Base-by-base conservation (phyloP, 176 grass and related monocot genomes). In the Lolium rigidum region DNA sequence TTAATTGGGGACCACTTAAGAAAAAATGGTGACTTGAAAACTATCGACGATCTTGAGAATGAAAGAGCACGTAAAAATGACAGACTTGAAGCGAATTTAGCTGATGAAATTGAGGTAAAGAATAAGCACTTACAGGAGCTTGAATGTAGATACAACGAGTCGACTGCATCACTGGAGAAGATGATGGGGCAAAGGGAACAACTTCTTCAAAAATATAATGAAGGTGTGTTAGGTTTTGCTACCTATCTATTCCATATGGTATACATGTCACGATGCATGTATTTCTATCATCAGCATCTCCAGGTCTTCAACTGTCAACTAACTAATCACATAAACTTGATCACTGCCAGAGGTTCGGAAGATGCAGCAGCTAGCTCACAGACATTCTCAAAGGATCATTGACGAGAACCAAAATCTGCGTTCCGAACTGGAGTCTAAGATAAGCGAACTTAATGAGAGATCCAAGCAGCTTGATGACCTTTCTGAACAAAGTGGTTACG, bases 121-220 rank as follows among this genome's bases (percentile, higher is more conserved):
- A 76, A 52, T 28, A 76, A 76, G 72, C 25, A 76, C 25, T 31
- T 76, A 52, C 14, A 76, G 48, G 72, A 76, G 48, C 72, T 76
- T 76, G 72, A 76, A 76, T 50, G 48, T 76, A 76, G 72, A 52
- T 76, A 76, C 72, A 76, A 76, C 52, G 72, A 76, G 72, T 52
- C 47, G 25, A 76, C 47, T 76, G 48, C 48, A 9, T 76, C 72
- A 18, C 48, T 76, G 14, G 72, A 76, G 72, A 76, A 76, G 15
- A 52, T 76, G 72, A 76, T 76, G 72, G 72, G 72, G 72, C 72
- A 76, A 52, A 52, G 72, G 72, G 72, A 76, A 52, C 48, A 76
- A 31, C 72, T 50, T 76, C 72, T 76, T 16, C 72, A 76, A 26
- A 50, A 50, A 9, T 76, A 76, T 76, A 76, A 76, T 76, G 72